These are phyloP conservation scores for Aspergillus oerlinghausenensis DNA, from an alignment of 2,329 filamentous ascomycete species.

Conservation along the genomic window DNA sequence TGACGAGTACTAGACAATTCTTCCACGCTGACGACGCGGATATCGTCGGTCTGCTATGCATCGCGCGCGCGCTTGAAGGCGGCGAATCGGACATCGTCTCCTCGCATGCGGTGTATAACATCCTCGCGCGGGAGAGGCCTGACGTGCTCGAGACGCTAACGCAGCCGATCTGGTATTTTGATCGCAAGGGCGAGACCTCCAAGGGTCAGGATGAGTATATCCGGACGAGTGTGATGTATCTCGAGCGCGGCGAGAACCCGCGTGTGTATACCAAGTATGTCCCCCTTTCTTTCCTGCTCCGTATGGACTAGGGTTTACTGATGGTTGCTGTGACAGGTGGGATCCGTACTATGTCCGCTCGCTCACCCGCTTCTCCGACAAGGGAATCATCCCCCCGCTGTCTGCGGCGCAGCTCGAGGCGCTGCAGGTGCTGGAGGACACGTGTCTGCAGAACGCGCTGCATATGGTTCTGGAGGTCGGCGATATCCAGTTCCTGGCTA, in stretches of 20 bases:
- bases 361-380: constrained; percentile 67
- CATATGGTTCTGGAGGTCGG: constrained; percentile 85
- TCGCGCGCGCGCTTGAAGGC: constrained; percentile 72
- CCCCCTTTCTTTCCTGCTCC: background rate
- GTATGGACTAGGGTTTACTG: too few species aligned
- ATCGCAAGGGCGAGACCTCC: constrained; percentile 79
- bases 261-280: constrained; percentile 68
- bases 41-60: constrained; percentile 76
- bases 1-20: constrained; percentile 55
- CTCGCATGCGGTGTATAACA: constrained; percentile 77
- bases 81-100: constrained; percentile 80
- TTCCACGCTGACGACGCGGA: constrained; percentile 83
- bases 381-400: constrained; percentile 67
- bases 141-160: constrained; percentile 73
- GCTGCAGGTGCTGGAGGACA: constrained; percentile 66
- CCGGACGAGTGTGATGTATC: constrained; percentile 66
- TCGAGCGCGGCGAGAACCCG: constrained; percentile 63
- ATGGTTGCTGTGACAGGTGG: constrained; percentile 46
- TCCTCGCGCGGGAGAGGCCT: constrained; percentile 66
- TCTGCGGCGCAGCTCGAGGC: constrained; percentile 66
- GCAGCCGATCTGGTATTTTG: constrained; percentile 83
- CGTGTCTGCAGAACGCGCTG: constrained; percentile 66
- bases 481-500: constrained; percentile 82
- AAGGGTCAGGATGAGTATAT: constrained; percentile 72
- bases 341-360: constrained; percentile 85